phyloP scores from a whole-genome alignment of 306 rosid genomes.

The Quercus ilex region DNA sequence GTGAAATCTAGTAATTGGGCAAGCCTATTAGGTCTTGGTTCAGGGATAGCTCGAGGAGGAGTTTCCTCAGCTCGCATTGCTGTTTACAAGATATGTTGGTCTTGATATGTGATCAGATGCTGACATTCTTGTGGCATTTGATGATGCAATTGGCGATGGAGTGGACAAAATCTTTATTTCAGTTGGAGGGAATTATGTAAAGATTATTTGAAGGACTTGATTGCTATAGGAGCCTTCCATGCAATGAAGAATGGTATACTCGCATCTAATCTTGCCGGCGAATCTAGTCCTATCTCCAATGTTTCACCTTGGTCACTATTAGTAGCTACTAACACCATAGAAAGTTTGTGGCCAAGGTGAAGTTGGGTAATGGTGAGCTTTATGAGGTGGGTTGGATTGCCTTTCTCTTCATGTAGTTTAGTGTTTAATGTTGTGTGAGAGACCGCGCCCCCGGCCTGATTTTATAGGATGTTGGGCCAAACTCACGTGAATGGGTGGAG shows the following conservation, averaged over 20 bases:
- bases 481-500: too few relatives aligned
- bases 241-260: conserved; percentile 42
- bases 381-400: conserved; percentile 22
- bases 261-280: conserved; percentile 35
- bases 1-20: conserved; percentile 27
- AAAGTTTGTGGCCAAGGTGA: conserved; percentile 34
- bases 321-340: conserved; percentile 45
- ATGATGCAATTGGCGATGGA: conserved; percentile 58
- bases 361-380: conserved; percentile 29
- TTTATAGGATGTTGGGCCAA: too few relatives aligned
- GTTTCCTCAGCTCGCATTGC: conserved; percentile 50
- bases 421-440: too few relatives aligned
- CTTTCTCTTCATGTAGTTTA: too few relatives aligned
- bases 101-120: conserved; percentile 18
- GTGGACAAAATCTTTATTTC: conserved; percentile 45
- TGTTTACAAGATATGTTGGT: conserved; percentile 53
- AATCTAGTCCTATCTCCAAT: conserved; percentile 26
- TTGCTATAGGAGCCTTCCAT: conserved; percentile 47
- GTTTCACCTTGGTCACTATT: conserved; percentile 45
- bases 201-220: conserved; percentile 21
- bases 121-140: conserved; percentile 52
- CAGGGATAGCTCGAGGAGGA: conserved; percentile 53
- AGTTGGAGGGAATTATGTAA: background rate
- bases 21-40: conserved; percentile 35
- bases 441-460: too few relatives aligned